Percentiles rank a stretch among this genome's conserved stretches.
Conservation (phyloP, 179 eudicot genomes). For the Vitellaria paradoxa region DNA sequence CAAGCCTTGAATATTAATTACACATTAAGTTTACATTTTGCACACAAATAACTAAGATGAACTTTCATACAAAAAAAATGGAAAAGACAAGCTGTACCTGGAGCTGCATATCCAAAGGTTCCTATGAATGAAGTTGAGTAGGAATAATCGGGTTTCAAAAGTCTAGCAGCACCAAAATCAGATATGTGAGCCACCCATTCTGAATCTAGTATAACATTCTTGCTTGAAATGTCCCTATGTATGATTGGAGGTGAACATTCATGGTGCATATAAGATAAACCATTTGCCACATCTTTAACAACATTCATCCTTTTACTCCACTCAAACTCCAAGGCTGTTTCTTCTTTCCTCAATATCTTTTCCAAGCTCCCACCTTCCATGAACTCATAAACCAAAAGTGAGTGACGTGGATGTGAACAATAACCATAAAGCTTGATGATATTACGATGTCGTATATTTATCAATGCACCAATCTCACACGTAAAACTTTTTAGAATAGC, state of each 20-base stretch:
- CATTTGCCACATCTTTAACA: constrained; percentile 32
- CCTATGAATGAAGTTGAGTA: too few relatives aligned
- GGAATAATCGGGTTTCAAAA: too few relatives aligned
- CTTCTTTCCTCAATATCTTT: neutral
- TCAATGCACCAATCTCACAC: constrained; percentile 23
- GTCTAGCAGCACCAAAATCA: constrained; percentile 41
- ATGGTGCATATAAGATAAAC: constrained; percentile 41
- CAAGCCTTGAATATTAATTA: too few relatives aligned
- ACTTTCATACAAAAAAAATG: too few relatives aligned
- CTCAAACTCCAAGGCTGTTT: neutral
- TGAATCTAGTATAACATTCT: constrained; percentile 36
- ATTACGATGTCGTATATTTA: constrained; percentile 26
- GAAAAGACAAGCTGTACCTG: too few relatives aligned
- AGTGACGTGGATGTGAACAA: constrained; percentile 19
- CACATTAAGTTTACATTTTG: too few relatives aligned
- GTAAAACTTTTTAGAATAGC: neutral
- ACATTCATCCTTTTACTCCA: constrained; percentile 37
- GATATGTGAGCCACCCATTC: constrained; percentile 37
- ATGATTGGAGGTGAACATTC: constrained; percentile 38
- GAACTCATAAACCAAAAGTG: constrained; percentile 19
- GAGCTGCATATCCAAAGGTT: too few relatives aligned
- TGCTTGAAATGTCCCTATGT: constrained; percentile 40
- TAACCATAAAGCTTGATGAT: constrained; percentile 25
- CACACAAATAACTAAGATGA: too few relatives aligned
- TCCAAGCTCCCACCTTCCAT: constrained; percentile 21